phyloP scores from a whole-genome alignment of 139 green algal species.

The Chlamydomonas asymmetrica region DNA sequence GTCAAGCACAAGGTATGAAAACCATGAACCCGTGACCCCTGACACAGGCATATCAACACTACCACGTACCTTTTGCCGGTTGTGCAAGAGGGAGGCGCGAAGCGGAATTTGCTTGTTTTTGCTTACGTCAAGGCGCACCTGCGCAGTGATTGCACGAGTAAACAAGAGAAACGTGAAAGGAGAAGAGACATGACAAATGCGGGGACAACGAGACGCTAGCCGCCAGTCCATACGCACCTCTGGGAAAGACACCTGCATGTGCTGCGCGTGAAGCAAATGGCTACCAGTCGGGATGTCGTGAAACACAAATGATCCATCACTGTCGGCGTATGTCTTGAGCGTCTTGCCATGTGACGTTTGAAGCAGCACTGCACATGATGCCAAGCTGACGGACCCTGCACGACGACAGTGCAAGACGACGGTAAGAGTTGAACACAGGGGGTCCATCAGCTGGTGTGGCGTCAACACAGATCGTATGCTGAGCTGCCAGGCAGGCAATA shows the following conservation, averaged over 20 bases:
- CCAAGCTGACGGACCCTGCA: too few relatives aligned
- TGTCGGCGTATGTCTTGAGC: conserved; percentile 27
- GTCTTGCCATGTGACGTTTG: conserved; percentile 24
- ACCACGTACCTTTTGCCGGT: conserved; percentile 3
- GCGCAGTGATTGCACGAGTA: not conserved
- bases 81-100: conserved; percentile 15
- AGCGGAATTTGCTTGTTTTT: not conserved
- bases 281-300: conserved; percentile 28
- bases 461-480: too few relatives aligned
- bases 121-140: conserved; percentile 6
- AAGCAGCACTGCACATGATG: conserved; percentile 9
- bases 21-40: too few relatives aligned
- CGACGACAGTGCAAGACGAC: too few relatives aligned
- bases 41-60: too few relatives aligned
- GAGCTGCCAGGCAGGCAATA: too few relatives aligned
- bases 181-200: not conserved
- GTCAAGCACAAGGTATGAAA: too few relatives aligned
- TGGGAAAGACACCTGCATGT: conserved; percentile 28
- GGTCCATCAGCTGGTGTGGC: too few relatives aligned
- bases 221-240: conserved; percentile 30
- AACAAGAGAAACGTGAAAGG: not conserved
- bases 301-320: conserved; percentile 39
- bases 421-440: too few relatives aligned
- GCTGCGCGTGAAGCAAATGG: conserved; percentile 36
- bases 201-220: not conserved